A percentile compares a stretch with the other conserved stretches of the same genome.
Conservation (phyloP, 1,139 yeast genomes). For the Debaryomyces udenii region DNA sequence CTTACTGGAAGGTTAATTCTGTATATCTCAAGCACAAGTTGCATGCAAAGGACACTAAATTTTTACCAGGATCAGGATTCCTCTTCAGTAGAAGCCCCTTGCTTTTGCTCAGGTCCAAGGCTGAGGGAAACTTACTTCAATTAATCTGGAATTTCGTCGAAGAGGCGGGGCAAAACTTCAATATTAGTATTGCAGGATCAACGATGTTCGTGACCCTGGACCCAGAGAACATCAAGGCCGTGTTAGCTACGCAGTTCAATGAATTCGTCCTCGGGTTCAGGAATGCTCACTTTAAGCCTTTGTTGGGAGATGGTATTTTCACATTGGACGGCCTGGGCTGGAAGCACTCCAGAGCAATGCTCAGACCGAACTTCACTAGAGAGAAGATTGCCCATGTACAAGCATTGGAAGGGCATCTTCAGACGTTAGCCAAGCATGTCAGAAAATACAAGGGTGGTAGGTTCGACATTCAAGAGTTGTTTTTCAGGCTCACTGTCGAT, state of each 20-base stretch:
- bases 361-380: conserved; percentile 60
- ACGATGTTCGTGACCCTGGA: conserved; percentile 31
- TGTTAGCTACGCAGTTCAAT: conserved; percentile 47
- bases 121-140: conserved; percentile 28
- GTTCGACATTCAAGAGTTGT: conserved; percentile 52
- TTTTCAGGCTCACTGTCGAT: conserved; percentile 56
- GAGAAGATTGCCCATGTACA: conserved; percentile 56
- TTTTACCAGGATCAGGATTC: conserved; percentile 7
- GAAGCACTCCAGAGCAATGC: conserved; percentile 60
- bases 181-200: conserved; percentile 22
- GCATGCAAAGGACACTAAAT: conserved; percentile 10
- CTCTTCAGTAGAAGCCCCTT: conserved; percentile 11
- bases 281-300: conserved; percentile 42
- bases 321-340: conserved; percentile 58
- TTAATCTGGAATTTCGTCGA: conserved; percentile 19
- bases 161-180: conserved; percentile 11
- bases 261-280: conserved; percentile 57
- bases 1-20: conserved; percentile 5
- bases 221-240: conserved; percentile 44
- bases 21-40: conserved; percentile 8
- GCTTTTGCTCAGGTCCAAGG: conserved; percentile 17
- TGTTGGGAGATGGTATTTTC: conserved; percentile 61
- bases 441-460: conserved; percentile 27
- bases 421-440: conserved; percentile 38
- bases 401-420: conserved; percentile 49